Base-by-base conservation (phyloP, 225 moss, liverwort and hornwort species). In the Marchantia paleacea region DNA sequence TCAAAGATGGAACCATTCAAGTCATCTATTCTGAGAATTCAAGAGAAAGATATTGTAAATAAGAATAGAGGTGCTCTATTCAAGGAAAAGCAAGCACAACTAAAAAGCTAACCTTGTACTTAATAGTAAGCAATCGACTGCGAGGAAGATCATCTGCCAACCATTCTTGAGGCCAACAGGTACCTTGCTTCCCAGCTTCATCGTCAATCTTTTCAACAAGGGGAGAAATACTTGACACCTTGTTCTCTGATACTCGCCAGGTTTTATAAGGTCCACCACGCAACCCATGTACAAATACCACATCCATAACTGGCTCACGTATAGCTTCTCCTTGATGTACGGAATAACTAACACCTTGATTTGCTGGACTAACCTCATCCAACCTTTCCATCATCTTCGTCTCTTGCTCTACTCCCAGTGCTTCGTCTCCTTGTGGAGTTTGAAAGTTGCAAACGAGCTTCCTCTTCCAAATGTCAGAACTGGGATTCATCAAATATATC, bases 151-250 rank as follows among this genome's bases (percentile, higher is more conserved):
- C 99, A 82, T 75, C 75, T 29, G 90, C 84, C 82, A 99, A 91
- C 99, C 99, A 99, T 80, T 99, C 91, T 82, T 87, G 89, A 81
- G 99, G 99, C 99, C 99, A 95, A 84, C 99, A 95, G 55, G 99
- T 95, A 55, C 95, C 99, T 82, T 90, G 86, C 84, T 90, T 92
- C 58, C 95, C 99, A 86, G 99, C 92, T 72, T 95, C 91, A 48
- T 84, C 89, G 78, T 99, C 95, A 80, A 99, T 81, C 69, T 82
- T 92, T 83, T 95, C 99, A 74, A 99, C 92, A 55, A 99, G 72
- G 26, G 89, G 84, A 80, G 86, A 90, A 18, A 95, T 91, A 77
- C 92, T 87, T 82, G 95, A 99, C 75, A 87, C 80, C 81, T 99
- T 95, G 78, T 87, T 89, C 26, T 99, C 99, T 82, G 99, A 84